Percentiles rank a stretch among this genome's conserved stretches.
Conservation (phyloP, 805 yeast species). For the Starmerella sirachaensis region DNA sequence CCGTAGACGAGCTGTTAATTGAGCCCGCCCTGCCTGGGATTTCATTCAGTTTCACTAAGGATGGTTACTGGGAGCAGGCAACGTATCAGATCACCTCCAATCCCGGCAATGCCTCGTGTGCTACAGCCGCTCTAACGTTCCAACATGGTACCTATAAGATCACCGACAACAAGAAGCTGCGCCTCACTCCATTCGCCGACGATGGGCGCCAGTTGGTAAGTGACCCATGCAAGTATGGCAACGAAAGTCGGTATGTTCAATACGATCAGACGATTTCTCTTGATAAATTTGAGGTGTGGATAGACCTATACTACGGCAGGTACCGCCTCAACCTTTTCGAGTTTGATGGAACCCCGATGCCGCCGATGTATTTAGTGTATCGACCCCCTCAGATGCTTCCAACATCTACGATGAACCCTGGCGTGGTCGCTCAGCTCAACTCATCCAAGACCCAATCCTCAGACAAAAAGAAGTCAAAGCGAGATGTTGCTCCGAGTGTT, state of each 20-base stretch:
- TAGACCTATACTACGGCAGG: slow-evolving; percentile 78
- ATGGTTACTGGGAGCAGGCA: slow-evolving; percentile 87
- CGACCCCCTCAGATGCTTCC: slow-evolving; percentile 95
- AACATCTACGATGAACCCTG: slow-evolving; percentile 77
- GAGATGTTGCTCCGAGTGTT: slow-evolving; percentile 11
- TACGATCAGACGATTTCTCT: slow-evolving; percentile 58
- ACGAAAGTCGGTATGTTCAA: slow-evolving; percentile 47
- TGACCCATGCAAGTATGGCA: slow-evolving; percentile 53
- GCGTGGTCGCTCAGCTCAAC: slow-evolving; percentile 31
- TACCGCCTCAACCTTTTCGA: slow-evolving; percentile 61
- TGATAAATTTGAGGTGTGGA: slow-evolving; percentile 42
- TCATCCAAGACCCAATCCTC: slow-evolving; percentile 2
- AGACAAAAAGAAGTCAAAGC: slow-evolving; percentile 2
- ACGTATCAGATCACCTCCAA: slow-evolving; percentile 48
- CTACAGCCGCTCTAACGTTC: slow-evolving; percentile 66
- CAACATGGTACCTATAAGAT: slow-evolving; percentile 80
- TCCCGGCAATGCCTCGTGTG: slow-evolving; percentile 54
- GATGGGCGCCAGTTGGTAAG: slow-evolving; percentile 89
- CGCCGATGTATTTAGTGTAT: slow-evolving; percentile 85
- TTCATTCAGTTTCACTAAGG: slow-evolving; percentile 82
- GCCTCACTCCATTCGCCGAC: slow-evolving; percentile 60
- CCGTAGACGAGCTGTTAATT: slow-evolving; percentile 82
- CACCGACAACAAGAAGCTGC: slow-evolving; percentile 50
- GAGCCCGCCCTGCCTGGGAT: slow-evolving; percentile 96
- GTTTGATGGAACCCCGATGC: slow-evolving; percentile 60